Base-by-base conservation (phyloP, 768 basidiomycete species). In the Termitomyces titanicus region DNA sequence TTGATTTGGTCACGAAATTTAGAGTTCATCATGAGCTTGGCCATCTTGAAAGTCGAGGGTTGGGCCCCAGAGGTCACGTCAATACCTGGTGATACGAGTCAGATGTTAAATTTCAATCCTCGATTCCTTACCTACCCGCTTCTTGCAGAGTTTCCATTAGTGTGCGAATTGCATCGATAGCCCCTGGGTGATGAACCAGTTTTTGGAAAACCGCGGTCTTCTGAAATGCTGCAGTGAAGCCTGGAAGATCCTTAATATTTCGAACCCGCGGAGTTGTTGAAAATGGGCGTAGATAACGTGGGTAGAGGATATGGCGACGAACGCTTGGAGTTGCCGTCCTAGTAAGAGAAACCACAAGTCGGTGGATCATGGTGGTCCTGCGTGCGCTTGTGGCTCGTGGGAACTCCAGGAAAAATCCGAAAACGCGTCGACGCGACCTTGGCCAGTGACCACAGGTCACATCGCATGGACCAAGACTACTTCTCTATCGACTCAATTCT, bases 401-500 rank as follows among this genome's bases (percentile, higher is more conserved):
- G 60, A 61, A 62, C 42, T 37, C 51, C n/a, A 24, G 18, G 52
- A 38, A 49, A 49, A 35, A 35, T 35, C 37, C 43, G 43, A 53
- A 60, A 51, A 53, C 59, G 55, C 62, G 56, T 55, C 60, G 48
- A 65, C 59, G 57, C 64, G 63, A 58, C 57, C 50, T n/a, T n/a
- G n/a, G n/a, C n/a, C n/a, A n/a, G n/a, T 40, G 24, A n/a, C 29
- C 17, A 25, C 42, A 20, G 15, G 11, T 29, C 48, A 39, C 22
- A 37, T 51, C 34, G 54, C 60, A 95, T 94, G 93, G 91, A 95
- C 56, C 78, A 87, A 64, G 92, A 95, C 68, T 98, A 98, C 69
- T 96, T 90, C 70, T 94, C 91, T 0, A 82, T 96, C 51, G 91
- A 94, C 55, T 82, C 91, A 5, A 96, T 98, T 61, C 81, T 96